Base-by-base conservation (phyloP, 805 yeast species). In the Sugiyamaella chiloensis region DNA sequence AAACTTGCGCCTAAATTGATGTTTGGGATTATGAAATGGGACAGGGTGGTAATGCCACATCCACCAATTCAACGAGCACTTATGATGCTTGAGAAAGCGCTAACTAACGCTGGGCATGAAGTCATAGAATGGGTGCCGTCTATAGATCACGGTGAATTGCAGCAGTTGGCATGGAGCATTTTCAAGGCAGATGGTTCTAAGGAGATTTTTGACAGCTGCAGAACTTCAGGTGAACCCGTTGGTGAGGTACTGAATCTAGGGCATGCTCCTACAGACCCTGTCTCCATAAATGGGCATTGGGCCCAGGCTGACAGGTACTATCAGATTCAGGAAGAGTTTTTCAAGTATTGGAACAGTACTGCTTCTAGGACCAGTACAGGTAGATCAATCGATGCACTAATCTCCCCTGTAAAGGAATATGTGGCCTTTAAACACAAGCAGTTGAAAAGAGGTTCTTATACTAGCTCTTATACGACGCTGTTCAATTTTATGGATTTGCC, bases 21-120 rank as follows among this genome's bases (percentile, higher is more conserved):
- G 12, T 58, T 77, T 53, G 81, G 74, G 1, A 60, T 75, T 12
- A 54, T 73, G 39, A 57, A 52, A 9, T 70, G 68, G 47, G 79
- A 77, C 56, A 72, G 70, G 7, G 56, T 64, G 16, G 67, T 72
- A 11, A 65, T 66, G 20, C 80, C 80, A 7, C 69, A 74, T 23
- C 77, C 81, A 9, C 79, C 79, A 4, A 65, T 76, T 9, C 49
- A 62, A 11, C 66, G 80, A 29, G 69, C 72, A 7, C 8, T 34
- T 16, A 17, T 29, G 14, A 59, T 63, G 39, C 23, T 26, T 47
- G 29, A n/a, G 17, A 2, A 4, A 27, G 30, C 31, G 3, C 24
- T 46, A n/a, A 24, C 21, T 11, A 31, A n/a, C 9, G 72, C 71
- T 12, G 82, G 83, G 11, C 79, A 75, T 49, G 76, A 74, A 46